Conservation (phyloP, 148 eudicot genomes). For the Fallopia convolvulus region DNA sequence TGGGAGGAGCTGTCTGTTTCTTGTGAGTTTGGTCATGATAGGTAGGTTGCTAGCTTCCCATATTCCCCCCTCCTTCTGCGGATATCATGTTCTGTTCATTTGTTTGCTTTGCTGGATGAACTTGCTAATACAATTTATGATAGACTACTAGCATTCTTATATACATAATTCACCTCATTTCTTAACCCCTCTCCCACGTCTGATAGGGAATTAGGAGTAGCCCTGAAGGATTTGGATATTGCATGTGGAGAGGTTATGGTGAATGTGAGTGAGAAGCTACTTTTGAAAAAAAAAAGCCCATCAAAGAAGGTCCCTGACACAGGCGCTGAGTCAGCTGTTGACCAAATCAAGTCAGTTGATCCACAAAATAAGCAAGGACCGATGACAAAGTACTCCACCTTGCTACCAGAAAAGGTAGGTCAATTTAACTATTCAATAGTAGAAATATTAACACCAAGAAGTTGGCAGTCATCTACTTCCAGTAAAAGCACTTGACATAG, state of each 20-base stretch:
- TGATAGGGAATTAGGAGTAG: constrained; percentile 76
- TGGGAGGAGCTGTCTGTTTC: constrained; percentile 82
- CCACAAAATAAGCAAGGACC: constrained; percentile 35
- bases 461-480: neutral
- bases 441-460: constrained; percentile 5
- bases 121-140: neutral
- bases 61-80: neutral
- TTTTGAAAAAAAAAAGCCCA: constrained; percentile 41
- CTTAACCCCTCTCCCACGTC: neutral
- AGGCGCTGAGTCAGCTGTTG: constrained; percentile 26
- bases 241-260: constrained; percentile 59
- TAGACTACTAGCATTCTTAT: neutral
- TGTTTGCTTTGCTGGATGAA: constrained; percentile 1
- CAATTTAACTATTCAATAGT: neutral
- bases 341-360: constrained; percentile 24
- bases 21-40: constrained; percentile 80
- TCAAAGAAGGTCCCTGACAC: constrained; percentile 31
- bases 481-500: constrained; percentile 1
- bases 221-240: constrained; percentile 64
- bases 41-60: constrained; percentile 30
- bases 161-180: neutral
- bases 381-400: constrained; percentile 41
- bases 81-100: neutral
- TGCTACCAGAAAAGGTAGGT: constrained; percentile 58
- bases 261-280: constrained; percentile 63